These are phyloP conservation scores for Phytophthora kernoviae DNA, from an alignment of 352 stramenopile species.

Conservation along the genomic window DNA sequence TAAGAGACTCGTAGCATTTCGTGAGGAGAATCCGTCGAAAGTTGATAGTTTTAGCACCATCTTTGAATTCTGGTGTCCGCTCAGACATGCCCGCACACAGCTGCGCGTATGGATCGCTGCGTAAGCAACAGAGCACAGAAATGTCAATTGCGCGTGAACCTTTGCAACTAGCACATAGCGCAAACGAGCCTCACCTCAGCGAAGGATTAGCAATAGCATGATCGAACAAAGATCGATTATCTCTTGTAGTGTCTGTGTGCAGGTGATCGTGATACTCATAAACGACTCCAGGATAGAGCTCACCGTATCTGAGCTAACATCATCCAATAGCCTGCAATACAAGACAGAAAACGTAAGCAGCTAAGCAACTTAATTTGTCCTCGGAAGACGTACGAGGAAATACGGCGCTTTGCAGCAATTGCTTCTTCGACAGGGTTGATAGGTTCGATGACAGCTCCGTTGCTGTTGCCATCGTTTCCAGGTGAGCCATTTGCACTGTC, in stretches of 20 bases:
- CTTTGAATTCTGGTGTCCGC: slow-evolving; percentile 77
- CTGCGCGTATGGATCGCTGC: slow-evolving; percentile 65
- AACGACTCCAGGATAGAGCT: slow-evolving; percentile 54
- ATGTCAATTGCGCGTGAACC: neutral
- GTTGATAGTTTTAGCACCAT: slow-evolving; percentile 85
- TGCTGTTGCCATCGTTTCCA: slow-evolving; percentile 19
- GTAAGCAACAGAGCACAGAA: neutral
- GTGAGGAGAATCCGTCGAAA: slow-evolving; percentile 81
- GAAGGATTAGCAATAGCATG: slow-evolving; percentile 66
- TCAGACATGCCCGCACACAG: slow-evolving; percentile 69
- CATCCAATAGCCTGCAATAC: slow-evolving; percentile 56
- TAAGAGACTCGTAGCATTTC: slow-evolving; percentile 81
- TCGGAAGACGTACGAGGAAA: slow-evolving; percentile 48
- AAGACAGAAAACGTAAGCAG: neutral
- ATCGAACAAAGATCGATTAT: slow-evolving; percentile 74
- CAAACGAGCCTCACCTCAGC: slow-evolving; percentile 40
- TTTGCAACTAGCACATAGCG: neutral
- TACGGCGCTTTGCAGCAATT: slow-evolving; percentile 52
- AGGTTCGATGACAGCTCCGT: slow-evolving; percentile 14
- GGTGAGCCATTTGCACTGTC: slow-evolving; percentile 8
- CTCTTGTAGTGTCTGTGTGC: slow-evolving; percentile 73
- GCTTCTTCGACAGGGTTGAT: slow-evolving; percentile 74
- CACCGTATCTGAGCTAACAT: slow-evolving; percentile 49
- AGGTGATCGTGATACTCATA: slow-evolving; percentile 67
- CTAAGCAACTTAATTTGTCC: neutral